phyloP scores from a whole-genome alignment of 2,329 filamentous ascomycete species.

The Fusarium napiforme region DNA sequence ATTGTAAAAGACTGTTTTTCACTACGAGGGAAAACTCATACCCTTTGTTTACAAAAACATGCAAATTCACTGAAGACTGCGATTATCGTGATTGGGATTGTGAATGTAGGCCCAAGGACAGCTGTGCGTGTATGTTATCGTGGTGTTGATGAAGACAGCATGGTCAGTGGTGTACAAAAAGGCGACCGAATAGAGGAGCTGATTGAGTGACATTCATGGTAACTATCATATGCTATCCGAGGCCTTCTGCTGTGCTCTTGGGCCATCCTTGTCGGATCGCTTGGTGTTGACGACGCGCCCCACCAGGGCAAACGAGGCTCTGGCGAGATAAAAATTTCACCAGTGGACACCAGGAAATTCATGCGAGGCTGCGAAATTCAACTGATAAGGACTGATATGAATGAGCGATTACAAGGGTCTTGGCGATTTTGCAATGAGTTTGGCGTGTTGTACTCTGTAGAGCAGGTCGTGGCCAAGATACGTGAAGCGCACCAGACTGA shows the following conservation, averaged over 20 bases:
- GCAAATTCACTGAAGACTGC: slow-evolving; percentile 35
- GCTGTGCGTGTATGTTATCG: background rate
- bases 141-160: background rate
- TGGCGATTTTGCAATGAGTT: background rate
- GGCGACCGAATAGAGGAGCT: background rate
- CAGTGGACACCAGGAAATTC: slow-evolving; percentile 29
- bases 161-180: too few relatives aligned
- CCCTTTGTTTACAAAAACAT: slow-evolving; percentile 45
- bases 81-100: background rate
- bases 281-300: slow-evolving; percentile 14
- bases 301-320: slow-evolving; percentile 45
- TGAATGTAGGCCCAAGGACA: background rate
- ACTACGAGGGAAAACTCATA: slow-evolving; percentile 47
- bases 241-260: background rate
- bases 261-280: background rate
- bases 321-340: slow-evolving; percentile 30
- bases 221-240: background rate
- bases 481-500: too few relatives aligned
- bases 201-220: background rate
- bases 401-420: background rate
- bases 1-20: slow-evolving; percentile 46
- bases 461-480: too few relatives aligned
- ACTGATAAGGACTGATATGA: background rate
- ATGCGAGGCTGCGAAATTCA: slow-evolving; percentile 41
- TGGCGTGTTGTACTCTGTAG: too few relatives aligned